Percentiles rank a stretch among this genome's conserved stretches.
Evolutionary conservation across 2,329 filamentous ascomycete species (phyloP).

Genomic region (Dichotomopilus funicola): DNA sequence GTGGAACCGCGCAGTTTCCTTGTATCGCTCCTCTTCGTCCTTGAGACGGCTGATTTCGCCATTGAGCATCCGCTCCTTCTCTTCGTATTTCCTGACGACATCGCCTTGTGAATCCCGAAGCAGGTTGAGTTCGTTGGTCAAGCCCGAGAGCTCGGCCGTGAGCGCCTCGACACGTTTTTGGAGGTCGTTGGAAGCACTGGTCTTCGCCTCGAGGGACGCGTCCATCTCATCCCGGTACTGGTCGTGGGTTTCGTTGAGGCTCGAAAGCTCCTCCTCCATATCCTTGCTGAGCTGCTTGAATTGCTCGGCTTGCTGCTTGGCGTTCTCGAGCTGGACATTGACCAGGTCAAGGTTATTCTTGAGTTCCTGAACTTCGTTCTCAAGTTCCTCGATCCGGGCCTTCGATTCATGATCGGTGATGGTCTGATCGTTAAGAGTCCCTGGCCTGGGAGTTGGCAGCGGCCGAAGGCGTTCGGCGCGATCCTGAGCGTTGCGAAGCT

Average conservation of each 20-base stretch:
- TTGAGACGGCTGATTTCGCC: conserved; percentile 74
- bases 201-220: conserved; percentile 65
- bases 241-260: conserved; percentile 72
- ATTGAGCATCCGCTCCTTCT: conserved; percentile 75
- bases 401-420: conserved; percentile 38
- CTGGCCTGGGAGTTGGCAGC: conserved; percentile 59
- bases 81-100: conserved; percentile 60
- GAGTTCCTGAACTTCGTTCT: conserved; percentile 75
- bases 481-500: conserved; percentile 84
- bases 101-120: conserved; percentile 78
- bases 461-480: conserved; percentile 74
- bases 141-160: conserved; percentile 69
- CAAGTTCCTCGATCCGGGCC: conserved; percentile 70
- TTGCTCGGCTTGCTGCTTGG: conserved; percentile 74
- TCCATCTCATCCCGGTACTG: conserved; percentile 87
- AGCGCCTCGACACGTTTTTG: conserved; percentile 79
- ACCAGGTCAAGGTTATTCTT: conserved; percentile 81
- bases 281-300: conserved; percentile 84
- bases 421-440: conserved; percentile 31
- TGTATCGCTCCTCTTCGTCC: conserved; percentile 74
- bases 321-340: conserved; percentile 71
- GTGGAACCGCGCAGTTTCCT: conserved; percentile 74
- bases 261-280: conserved; percentile 80
- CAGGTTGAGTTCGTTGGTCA: conserved; percentile 74
- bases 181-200: conserved; percentile 71